phyloP scores from a whole-genome alignment of 441 rosid genomes.

The Oxalis stricta region DNA sequence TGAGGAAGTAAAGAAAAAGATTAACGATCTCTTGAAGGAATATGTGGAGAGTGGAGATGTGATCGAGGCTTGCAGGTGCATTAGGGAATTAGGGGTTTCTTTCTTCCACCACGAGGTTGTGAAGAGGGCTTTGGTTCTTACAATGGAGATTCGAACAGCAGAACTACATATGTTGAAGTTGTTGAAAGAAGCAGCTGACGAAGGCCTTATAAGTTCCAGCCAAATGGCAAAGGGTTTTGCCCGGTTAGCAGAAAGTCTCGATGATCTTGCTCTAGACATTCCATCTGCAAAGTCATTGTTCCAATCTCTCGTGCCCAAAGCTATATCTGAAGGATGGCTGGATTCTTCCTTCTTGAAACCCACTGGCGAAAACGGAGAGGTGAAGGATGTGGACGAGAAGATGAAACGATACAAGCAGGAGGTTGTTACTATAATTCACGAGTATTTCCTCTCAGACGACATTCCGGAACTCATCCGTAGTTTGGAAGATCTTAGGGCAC shows the following conservation, averaged over 20 bases:
- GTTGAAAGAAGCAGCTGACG: constrained; percentile 81
- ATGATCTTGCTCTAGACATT: constrained; percentile 91
- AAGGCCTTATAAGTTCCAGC: constrained; percentile 89
- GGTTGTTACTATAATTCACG: constrained; percentile 67
- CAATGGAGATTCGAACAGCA: constrained; percentile 65
- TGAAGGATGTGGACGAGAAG: constrained; percentile 29
- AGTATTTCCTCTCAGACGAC: constrained; percentile 95
- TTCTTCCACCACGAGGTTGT: constrained; percentile 98
- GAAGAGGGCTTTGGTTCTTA: constrained; percentile 82
- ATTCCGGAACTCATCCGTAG: constrained; percentile 87
- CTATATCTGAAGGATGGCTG: constrained; percentile 84
- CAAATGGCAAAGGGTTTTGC: constrained; percentile 88
- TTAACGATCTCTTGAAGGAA: constrained; percentile 70
- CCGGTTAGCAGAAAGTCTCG: constrained; percentile 76
- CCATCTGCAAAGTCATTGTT: constrained; percentile 70
- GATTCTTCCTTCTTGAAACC: constrained; percentile 46
- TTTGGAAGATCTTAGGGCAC: constrained; percentile 75
- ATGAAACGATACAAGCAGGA: constrained; percentile 66
- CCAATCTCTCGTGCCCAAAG: constrained; percentile 47
- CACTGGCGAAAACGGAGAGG: constrained; percentile 25
- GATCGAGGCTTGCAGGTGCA: constrained; percentile 86
- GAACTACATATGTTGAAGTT: constrained; percentile 59
- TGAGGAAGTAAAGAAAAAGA: constrained; percentile 90
- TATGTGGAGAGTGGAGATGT: constrained; percentile 73
- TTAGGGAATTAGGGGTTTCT: constrained; percentile 79